Percentiles rank a stretch among this genome's conserved stretches.
phyloP scores from a whole-genome alignment of 192 early-diverging fungal genomes.

The Umbelopsis vinacea region DNA sequence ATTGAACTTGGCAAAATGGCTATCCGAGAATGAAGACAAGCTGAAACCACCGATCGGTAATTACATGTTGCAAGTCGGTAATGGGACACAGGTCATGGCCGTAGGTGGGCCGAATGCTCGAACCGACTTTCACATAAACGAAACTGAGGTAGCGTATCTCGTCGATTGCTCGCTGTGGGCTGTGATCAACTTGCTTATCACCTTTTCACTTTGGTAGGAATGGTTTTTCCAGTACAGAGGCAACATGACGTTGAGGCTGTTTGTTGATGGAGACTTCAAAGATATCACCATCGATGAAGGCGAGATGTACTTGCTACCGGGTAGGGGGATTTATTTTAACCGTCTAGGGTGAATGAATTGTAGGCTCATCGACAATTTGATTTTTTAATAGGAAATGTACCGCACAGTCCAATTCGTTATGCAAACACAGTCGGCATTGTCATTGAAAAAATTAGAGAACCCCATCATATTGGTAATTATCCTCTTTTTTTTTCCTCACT shows the following conservation, averaged over 20 bases:
- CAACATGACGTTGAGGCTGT: constrained; percentile 90
- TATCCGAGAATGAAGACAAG: constrained; percentile 77
- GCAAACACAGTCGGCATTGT: constrained; percentile 96
- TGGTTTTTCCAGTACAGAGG: constrained; percentile 98
- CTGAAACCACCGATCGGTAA: constrained; percentile 96
- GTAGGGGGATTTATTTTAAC: constrained; percentile 42
- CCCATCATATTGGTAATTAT: constrained; percentile 65
- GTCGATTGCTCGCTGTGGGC: no score
- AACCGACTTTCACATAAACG: constrained; percentile 97
- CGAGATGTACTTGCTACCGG: constrained; percentile 94
- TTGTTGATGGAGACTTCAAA: constrained; percentile 74
- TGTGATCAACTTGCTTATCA: no score
- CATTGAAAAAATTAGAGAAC: constrained; percentile 84
- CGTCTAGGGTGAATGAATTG: background rate
- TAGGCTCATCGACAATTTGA: background rate
- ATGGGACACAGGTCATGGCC: constrained; percentile 90
- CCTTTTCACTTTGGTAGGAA: constrained; percentile 55
- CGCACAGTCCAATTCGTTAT: constrained; percentile 94
- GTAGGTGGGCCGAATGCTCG: constrained; percentile 94
- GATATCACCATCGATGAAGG: constrained; percentile 91
- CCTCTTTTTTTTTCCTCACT: background rate
- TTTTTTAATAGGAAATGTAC: constrained; percentile 67
- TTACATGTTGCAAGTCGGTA: constrained; percentile 79
- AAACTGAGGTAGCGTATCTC: constrained; percentile 73
- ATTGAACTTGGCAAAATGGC: constrained; percentile 91